Evolutionary conservation across 1,139 yeast species (phyloP).

Genomic region (Scheffersomyces insectosa): DNA sequence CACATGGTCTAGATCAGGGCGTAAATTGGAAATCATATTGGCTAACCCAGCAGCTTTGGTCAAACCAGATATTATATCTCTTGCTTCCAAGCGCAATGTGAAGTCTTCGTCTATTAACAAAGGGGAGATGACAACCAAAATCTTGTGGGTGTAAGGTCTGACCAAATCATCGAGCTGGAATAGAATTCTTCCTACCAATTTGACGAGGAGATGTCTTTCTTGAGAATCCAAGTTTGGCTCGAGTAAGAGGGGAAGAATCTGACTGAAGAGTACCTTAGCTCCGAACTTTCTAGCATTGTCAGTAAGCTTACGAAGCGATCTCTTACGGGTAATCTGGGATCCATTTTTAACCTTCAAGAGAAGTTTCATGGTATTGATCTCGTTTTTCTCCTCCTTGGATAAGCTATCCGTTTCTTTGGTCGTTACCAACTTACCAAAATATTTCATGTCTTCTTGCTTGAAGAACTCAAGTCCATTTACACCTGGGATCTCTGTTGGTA

Average conservation of each 20-base stretch:
- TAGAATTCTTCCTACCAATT: constrained; percentile 69
- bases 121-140: constrained; percentile 76
- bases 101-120: constrained; percentile 78
- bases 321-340: constrained; percentile 61
- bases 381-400: constrained; percentile 55
- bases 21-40: constrained; percentile 70
- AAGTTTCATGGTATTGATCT: constrained; percentile 61
- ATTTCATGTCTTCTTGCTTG: constrained; percentile 69
- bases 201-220: constrained; percentile 80
- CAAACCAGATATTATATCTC: constrained; percentile 73
- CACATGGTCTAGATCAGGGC: constrained; percentile 80
- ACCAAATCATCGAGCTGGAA: constrained; percentile 64
- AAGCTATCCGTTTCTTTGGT: constrained; percentile 30
- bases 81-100: constrained; percentile 71
- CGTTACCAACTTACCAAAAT: constrained; percentile 64
- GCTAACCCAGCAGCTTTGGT: constrained; percentile 83
- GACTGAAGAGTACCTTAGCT: constrained; percentile 65
- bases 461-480: constrained; percentile 58
- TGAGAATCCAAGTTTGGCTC: constrained; percentile 77
- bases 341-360: constrained; percentile 80
- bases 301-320: constrained; percentile 67
- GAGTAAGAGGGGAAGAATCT: constrained; percentile 69
- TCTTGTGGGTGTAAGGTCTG: constrained; percentile 72
- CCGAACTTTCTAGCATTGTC: constrained; percentile 69
- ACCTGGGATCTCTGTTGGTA: constrained; percentile 64